Conservation (phyloP, 129 eudicot species). For the Ambrosia trifida region DNA sequence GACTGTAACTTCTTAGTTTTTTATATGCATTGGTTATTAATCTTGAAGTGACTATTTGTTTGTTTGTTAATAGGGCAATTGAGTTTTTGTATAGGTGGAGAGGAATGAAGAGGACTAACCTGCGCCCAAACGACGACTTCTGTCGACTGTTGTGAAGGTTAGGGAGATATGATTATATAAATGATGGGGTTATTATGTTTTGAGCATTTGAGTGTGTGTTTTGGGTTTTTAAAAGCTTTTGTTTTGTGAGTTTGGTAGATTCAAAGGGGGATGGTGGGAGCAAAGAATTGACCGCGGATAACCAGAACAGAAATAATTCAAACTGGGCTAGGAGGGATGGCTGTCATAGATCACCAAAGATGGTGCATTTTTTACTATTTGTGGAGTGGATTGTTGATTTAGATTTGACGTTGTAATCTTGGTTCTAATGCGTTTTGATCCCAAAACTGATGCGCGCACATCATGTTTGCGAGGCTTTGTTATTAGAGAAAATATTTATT, state of each 20-base stretch:
- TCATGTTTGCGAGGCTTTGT: no score
- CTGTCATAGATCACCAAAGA: conserved; percentile 52
- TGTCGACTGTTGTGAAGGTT: conserved; percentile 97
- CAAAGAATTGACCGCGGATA: conserved; percentile 37
- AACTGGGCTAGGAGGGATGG: conserved; percentile 76
- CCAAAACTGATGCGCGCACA: no score
- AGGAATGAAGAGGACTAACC: conserved; percentile 83
- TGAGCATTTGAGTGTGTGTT: neutral
- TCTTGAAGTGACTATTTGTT: neutral
- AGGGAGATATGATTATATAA: neutral
- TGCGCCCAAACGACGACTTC: conserved; percentile 73
- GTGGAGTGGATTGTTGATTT: neutral
- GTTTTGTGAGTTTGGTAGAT: conserved; percentile 19
- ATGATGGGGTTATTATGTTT: neutral
- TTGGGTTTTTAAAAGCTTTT: neutral
- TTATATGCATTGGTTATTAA: neutral
- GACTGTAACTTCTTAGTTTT: neutral
- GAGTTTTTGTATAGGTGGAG: conserved; percentile 55
- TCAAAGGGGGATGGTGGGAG: conserved; percentile 38
- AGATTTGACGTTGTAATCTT: neutral
- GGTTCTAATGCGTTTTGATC: no score
- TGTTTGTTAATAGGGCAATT: neutral
- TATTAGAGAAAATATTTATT: no score
- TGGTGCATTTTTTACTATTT: conserved; percentile 27
- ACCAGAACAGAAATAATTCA: conserved; percentile 35